A percentile compares a stretch with the other conserved stretches of the same genome.
Evolutionary conservation across 2,329 filamentous ascomycete genomes (phyloP).

Genomic region (Coniochaeta ligniaria): DNA sequence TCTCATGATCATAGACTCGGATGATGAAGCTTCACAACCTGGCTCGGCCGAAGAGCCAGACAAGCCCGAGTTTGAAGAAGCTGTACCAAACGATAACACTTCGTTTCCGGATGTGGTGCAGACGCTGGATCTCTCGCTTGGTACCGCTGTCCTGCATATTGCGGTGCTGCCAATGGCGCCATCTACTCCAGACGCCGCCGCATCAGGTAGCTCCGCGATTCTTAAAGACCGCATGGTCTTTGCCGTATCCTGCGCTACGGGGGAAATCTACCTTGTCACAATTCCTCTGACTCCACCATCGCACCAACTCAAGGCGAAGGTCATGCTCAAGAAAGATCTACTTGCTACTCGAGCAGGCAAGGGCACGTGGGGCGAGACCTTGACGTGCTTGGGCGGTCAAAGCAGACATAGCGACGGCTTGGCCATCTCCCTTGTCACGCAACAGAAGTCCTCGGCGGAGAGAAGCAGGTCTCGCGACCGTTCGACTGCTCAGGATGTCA

Average conservation of each 20-base stretch:
- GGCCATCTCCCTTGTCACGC: constrained; percentile 44
- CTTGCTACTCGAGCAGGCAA: constrained; percentile 48
- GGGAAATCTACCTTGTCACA: constrained; percentile 49
- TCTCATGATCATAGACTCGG: constrained; percentile 58
- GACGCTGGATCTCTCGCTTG: constrained; percentile 53
- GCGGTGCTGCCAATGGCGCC: constrained; percentile 47
- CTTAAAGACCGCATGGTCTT: constrained; percentile 54
- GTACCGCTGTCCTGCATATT: constrained; percentile 47
- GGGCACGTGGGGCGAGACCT: constrained; percentile 56
- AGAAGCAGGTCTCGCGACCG: constrained; percentile 31
- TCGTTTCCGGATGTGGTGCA: constrained; percentile 48
- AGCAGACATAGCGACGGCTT: constrained; percentile 45
- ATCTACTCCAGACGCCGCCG: constrained; percentile 39
- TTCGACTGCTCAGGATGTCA: constrained; percentile 18
- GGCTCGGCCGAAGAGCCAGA: constrained; percentile 22
- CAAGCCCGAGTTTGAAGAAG: constrained; percentile 51
- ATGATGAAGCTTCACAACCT: constrained; percentile 33
- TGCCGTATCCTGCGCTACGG: constrained; percentile 50
- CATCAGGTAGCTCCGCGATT: constrained; percentile 36
- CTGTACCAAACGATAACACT: constrained; percentile 35
- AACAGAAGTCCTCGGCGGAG: constrained; percentile 20
- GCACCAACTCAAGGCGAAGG: constrained; percentile 47
- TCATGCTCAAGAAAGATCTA: constrained; percentile 43
- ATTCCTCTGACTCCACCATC: constrained; percentile 56
- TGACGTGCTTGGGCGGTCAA: constrained; percentile 47